Evolutionary conservation across 2,329 filamentous ascomycete genomes (phyloP).

Genomic region (Pseudogymnoascus sp.): DNA sequence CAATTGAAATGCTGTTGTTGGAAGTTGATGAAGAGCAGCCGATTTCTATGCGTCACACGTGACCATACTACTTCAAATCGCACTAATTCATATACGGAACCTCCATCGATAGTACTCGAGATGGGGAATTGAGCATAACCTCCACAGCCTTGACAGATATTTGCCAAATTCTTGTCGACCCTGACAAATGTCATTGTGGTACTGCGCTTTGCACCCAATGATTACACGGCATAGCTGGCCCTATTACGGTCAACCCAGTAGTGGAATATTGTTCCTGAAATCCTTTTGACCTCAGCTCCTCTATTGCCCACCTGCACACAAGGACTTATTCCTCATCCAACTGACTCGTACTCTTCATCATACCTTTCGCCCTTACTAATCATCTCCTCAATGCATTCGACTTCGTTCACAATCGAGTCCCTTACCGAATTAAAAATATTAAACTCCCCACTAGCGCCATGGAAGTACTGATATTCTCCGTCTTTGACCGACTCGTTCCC

Average conservation of each 20-base stretch:
- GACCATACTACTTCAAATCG: neutral
- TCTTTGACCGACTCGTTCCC: no score
- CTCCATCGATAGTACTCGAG: neutral
- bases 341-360: neutral
- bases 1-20: neutral
- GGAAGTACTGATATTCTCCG: no score
- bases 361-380: neutral
- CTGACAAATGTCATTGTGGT: neutral
- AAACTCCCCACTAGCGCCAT: no score
- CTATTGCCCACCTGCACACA: neutral
- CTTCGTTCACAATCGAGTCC: conserved; percentile 12
- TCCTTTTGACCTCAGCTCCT: neutral
- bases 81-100: neutral
- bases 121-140: neutral
- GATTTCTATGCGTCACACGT: neutral
- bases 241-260: neutral
- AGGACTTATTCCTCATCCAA: neutral
- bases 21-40: neutral
- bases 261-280: neutral
- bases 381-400: conserved; percentile 14
- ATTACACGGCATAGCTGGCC: neutral
- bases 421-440: conserved; percentile 6
- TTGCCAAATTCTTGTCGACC: neutral
- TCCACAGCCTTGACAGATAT: neutral
- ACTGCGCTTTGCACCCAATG: neutral